Percentiles rank a stretch among this genome's conserved stretches.
These are phyloP conservation scores for Ormosia semicastrata DNA, from an alignment of 306 rosid species.

Conservation along the genomic window DNA sequence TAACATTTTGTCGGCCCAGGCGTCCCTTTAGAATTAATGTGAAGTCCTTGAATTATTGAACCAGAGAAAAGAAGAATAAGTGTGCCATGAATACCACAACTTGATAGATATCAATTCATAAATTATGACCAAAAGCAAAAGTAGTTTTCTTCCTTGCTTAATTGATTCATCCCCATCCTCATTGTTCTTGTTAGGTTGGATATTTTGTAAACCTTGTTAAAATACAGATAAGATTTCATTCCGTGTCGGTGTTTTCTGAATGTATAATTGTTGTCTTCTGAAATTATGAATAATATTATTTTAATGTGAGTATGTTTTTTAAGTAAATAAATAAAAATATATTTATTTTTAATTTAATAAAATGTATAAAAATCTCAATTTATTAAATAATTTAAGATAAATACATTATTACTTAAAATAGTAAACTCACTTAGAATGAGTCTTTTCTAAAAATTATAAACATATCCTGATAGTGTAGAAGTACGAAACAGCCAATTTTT, in stretches of 20 bases:
- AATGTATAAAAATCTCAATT: too few species aligned
- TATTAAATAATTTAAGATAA: too few species aligned
- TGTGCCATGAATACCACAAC: background rate
- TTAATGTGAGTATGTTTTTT: too few species aligned
- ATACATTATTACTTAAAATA: too few species aligned
- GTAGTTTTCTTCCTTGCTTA: background rate
- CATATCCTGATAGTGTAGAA: background rate
- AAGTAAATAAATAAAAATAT: too few species aligned
- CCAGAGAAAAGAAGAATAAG: background rate
- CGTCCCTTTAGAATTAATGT: background rate
- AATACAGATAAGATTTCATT: background rate
- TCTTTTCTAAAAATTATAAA: background rate
- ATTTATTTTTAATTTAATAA: too few species aligned
- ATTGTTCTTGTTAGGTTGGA: background rate
- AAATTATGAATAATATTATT: too few species aligned
- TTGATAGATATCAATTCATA: constrained; percentile 12
- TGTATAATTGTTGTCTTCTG: too few species aligned
- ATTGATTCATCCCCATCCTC: background rate
- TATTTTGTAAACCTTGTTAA: constrained; percentile 10
- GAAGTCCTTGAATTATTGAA: constrained; percentile 23
- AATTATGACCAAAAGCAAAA: constrained; percentile 8
- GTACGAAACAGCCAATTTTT: constrained; percentile 10
- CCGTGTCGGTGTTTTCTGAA: background rate
- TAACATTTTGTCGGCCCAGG: constrained; percentile 8
- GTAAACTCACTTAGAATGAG: background rate